phyloP scores from a whole-genome alignment of 1,284 basidiomycete genomes.

The Caloboletus firmus region DNA sequence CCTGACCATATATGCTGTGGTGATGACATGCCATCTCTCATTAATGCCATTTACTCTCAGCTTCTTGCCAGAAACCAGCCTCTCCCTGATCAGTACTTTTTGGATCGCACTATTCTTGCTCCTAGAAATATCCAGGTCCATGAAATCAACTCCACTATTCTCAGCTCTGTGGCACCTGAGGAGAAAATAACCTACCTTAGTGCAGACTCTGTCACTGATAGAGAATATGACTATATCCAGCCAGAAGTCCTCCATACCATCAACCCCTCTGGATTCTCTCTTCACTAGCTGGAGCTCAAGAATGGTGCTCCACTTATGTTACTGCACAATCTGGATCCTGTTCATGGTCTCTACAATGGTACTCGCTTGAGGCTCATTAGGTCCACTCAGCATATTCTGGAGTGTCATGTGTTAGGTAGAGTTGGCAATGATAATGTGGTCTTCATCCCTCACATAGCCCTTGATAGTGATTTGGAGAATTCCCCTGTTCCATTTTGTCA shows the following conservation, averaged over 20 bases:
- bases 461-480: neutral
- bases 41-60: conserved; percentile 1
- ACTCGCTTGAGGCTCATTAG: conserved; percentile 23
- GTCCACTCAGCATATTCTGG: neutral
- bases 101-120: conserved; percentile 15
- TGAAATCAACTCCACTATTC: conserved; percentile 15
- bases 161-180: neutral
- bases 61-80: neutral
- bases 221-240: conserved; percentile 17
- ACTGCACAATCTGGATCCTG: conserved; percentile 37
- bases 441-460: neutral
- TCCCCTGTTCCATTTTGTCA: neutral
- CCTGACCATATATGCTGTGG: conserved; percentile 30
- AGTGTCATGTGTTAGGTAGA: neutral
- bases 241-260: conserved; percentile 28
- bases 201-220: conserved; percentile 3
- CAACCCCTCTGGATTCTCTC: conserved; percentile 24
- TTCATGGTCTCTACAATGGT: conserved; percentile 40
- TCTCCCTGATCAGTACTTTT: conserved; percentile 8
- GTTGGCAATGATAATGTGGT: too few relatives aligned
- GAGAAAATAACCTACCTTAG: neutral
- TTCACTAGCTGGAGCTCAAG: conserved; percentile 35
- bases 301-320: conserved; percentile 38
- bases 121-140: conserved; percentile 7
- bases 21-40: conserved; percentile 19